These are phyloP conservation scores for Triglochin maritima DNA, from an alignment of 106 monocot genomes.

Conservation along the genomic window DNA sequence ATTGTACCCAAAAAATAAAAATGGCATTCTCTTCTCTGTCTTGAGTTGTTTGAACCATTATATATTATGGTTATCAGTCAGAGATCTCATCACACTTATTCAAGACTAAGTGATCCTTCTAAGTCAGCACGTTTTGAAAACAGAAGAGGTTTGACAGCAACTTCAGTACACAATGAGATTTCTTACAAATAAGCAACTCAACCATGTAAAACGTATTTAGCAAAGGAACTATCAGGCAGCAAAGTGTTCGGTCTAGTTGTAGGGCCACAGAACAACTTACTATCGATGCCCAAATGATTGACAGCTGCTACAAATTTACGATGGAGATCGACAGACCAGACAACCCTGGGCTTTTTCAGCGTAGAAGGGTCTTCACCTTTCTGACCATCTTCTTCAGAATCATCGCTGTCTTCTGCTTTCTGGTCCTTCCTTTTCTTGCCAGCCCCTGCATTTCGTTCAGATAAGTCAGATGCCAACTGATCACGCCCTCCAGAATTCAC, in stretches of 20 bases:
- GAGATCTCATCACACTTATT: no score
- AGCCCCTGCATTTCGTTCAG: constrained; percentile 23
- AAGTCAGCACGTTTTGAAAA: background rate
- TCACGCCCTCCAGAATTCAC: constrained; percentile 9
- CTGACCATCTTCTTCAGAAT: constrained; percentile 25
- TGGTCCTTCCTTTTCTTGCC: constrained; percentile 56
- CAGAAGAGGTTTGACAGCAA: background rate
- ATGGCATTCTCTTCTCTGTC: no score
- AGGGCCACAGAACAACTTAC: constrained; percentile 26
- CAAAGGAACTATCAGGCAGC: no score
- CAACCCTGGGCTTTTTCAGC: constrained; percentile 72
- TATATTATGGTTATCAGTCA: no score
- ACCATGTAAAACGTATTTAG: no score
- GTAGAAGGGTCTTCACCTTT: constrained; percentile 46
- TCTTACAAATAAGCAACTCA: background rate
- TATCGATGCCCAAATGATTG: constrained; percentile 59
- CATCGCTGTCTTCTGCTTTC: constrained; percentile 36
- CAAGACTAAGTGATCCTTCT: no score
- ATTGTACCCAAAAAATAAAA: no score
- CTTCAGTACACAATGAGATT: background rate
- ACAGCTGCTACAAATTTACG: constrained; percentile 70
- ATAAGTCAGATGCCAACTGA: no score
- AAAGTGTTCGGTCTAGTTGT: no score
- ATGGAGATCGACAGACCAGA: constrained; percentile 69
- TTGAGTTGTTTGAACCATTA: no score